Percentiles rank a stretch among this genome's conserved stretches.
These are phyloP conservation scores for Asterochloris erici DNA, from an alignment of 139 green algal genomes.

Conservation along the genomic window DNA sequence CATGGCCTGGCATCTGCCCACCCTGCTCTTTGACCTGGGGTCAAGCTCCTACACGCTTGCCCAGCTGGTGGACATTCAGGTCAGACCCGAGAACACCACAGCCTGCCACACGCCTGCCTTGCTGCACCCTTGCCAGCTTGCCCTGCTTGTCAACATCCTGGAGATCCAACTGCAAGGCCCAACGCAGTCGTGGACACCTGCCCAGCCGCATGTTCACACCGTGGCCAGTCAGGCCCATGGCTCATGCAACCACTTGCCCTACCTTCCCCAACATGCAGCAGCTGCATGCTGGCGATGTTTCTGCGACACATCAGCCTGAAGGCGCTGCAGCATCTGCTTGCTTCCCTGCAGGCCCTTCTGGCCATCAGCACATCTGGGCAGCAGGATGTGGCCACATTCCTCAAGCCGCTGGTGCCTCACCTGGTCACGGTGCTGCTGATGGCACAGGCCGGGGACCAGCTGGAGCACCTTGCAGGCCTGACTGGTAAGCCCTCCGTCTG, in stretches of 20 bases:
- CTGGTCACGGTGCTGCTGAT: conserved; percentile 20
- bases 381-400: too few relatives aligned
- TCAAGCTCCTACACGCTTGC: conserved; percentile 3
- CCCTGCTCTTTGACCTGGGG: conserved; percentile 23
- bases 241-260: neutral
- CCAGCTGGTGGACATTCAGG: conserved; percentile 13
- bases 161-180: neutral
- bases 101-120: neutral
- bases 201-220: neutral
- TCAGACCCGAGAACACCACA: neutral
- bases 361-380: too few relatives aligned
- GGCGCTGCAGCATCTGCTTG: too few relatives aligned
- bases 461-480: conserved; percentile 8
- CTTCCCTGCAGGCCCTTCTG: too few relatives aligned
- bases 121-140: neutral
- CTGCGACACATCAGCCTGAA: too few relatives aligned
- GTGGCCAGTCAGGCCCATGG: neutral
- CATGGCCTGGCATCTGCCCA: conserved; percentile 18
- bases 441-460: conserved; percentile 22
- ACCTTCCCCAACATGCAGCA: neutral
- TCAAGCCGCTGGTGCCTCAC: neutral
- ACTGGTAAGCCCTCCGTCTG: neutral
- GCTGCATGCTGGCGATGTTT: too few relatives aligned
- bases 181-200: neutral
- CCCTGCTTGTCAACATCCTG: neutral